These are phyloP conservation scores for Cordyceps cateniannulata DNA, from an alignment of 2,329 filamentous ascomycete genomes.

Conservation along the genomic window DNA sequence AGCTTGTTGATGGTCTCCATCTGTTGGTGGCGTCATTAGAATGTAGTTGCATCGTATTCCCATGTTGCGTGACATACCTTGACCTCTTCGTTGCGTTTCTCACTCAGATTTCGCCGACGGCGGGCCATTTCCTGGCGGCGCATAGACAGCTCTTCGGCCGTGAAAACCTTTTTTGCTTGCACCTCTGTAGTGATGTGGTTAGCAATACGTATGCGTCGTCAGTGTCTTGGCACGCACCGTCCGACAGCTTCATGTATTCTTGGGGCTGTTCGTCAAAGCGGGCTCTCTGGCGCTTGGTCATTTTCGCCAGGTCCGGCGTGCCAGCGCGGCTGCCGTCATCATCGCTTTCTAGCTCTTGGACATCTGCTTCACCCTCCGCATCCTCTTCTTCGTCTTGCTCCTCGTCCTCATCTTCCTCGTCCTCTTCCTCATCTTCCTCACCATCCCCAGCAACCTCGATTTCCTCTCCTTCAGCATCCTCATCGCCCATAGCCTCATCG, in stretches of 20 bases:
- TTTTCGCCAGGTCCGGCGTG: slow-evolving; percentile 50
- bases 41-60: background rate
- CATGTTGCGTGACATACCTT: slow-evolving; percentile 37
- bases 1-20: slow-evolving; percentile 90
- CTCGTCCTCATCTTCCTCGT: slow-evolving; percentile 32
- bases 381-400: slow-evolving; percentile 31
- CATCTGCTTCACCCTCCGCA: slow-evolving; percentile 31
- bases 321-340: slow-evolving; percentile 41
- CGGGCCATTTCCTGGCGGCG: slow-evolving; percentile 56
- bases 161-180: slow-evolving; percentile 56
- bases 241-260: slow-evolving; percentile 54
- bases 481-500: slow-evolving; percentile 40
- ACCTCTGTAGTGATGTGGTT: slow-evolving; percentile 40
- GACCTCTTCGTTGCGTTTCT: slow-evolving; percentile 59
- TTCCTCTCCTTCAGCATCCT: slow-evolving; percentile 40
- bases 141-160: slow-evolving; percentile 57
- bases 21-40: slow-evolving; percentile 33
- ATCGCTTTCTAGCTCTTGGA: slow-evolving; percentile 35
- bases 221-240: slow-evolving; percentile 37
- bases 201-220: slow-evolving; percentile 13
- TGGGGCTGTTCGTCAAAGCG: slow-evolving; percentile 50
- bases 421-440: slow-evolving; percentile 32
- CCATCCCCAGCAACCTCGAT: slow-evolving; percentile 37
- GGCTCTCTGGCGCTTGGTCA: slow-evolving; percentile 55
- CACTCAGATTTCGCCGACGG: slow-evolving; percentile 54